Evolutionary conservation across 2,329 filamentous ascomycete genomes (phyloP), one percentile per base, ranked within the genome.

Genomic region (Claviceps purpurea): DNA sequence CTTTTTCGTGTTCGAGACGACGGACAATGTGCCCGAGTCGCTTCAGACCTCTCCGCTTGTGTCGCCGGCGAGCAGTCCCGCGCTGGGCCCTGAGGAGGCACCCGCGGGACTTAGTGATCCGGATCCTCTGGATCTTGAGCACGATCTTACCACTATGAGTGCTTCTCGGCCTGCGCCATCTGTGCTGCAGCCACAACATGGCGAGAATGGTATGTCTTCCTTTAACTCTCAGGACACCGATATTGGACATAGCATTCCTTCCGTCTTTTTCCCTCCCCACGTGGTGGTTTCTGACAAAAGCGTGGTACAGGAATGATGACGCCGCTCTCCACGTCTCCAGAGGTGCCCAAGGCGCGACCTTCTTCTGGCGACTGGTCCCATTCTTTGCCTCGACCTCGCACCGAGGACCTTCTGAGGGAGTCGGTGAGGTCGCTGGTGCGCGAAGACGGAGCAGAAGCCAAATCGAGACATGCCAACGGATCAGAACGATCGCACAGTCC

Each of bases 1-100:
- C 26, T 98, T 98, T 72, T 98, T 98, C 68, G 89, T 98, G 57
- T 97, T 98, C 63, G 89, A 97, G 71, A 98, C 93, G 8, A 85
- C 84, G 50, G 88, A 91, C 59, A 85, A 82, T 61, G 93, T 98
- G 54, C 93, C 93, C n/a, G 85, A 87, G 66, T 88, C 86, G 52
- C 73, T 97, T 64, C 93, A 97, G 70, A 98, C 93, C 1, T 97
- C 91, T 47, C 93, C 93, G 38, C 74, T 97, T 50, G 87, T 94
- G 50, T 96, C 90, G 24, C 93, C 93, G 5, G 85, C 82, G n/a
- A 79, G 81, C 51, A 96, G 90, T 63, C 93, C 93, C 20, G 79
- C 81, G n/a, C 72, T 86, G 42, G 54, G 65, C 66, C 55, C 68
- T 67, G 26, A 70, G 63, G 39, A 65, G 45, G 56, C 57, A 39